Evolutionary conservation across 75 land plant species (phyloP).

Genomic region (Picea sitchensis): DNA sequence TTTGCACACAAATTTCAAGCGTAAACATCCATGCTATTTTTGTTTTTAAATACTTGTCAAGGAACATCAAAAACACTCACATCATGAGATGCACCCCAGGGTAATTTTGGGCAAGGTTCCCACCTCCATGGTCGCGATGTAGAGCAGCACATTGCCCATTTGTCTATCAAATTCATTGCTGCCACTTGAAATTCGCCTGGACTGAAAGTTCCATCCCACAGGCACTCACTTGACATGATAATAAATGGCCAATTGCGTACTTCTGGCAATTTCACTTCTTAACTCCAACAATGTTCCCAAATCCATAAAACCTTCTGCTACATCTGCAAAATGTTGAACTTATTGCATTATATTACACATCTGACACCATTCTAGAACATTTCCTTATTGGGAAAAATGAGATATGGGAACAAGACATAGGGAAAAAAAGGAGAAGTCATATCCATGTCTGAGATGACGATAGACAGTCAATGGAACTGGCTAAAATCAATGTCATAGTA

Average conservation of each 20-base stretch:
- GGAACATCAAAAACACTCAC: slow-evolving; percentile 14
- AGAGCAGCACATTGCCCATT: slow-evolving; percentile 35
- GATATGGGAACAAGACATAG: too few species aligned
- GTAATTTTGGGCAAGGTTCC: slow-evolving; percentile 30
- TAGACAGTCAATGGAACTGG: too few species aligned
- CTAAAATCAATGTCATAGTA: too few species aligned
- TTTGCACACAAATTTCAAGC: neutral
- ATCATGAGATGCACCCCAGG: slow-evolving; percentile 15
- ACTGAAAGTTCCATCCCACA: slow-evolving; percentile 56
- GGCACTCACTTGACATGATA: slow-evolving; percentile 12
- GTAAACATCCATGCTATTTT: neutral
- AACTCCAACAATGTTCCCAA: neutral
- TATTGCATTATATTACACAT: too few species aligned
- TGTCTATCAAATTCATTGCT: slow-evolving; percentile 27
- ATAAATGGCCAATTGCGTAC: neutral
- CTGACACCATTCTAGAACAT: too few species aligned
- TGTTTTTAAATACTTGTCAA: neutral
- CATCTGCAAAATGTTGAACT: neutral
- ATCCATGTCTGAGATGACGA: too few species aligned
- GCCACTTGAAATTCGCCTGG: slow-evolving; percentile 31
- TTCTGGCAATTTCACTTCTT: neutral
- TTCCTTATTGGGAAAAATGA: too few species aligned
- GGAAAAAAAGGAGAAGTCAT: too few species aligned
- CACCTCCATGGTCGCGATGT: slow-evolving; percentile 43
- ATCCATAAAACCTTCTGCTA: neutral